Conservation (phyloP, 78 protist species). For the Bigelowiella natans region DNA sequence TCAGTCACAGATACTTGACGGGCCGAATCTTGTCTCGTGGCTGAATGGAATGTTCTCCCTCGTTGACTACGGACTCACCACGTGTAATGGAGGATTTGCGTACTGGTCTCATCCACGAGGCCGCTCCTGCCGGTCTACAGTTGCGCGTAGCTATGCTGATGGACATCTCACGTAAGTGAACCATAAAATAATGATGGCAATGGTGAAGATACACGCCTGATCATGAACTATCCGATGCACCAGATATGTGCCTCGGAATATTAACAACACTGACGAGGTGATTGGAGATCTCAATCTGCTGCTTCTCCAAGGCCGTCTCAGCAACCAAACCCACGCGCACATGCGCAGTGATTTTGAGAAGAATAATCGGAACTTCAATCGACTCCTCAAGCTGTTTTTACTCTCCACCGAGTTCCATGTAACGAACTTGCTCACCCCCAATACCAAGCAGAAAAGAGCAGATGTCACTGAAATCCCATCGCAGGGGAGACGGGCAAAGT, state of each 20-base stretch:
- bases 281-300: neutral
- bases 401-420: neutral
- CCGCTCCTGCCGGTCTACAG: too few relatives aligned
- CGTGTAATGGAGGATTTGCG: neutral
- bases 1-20: neutral
- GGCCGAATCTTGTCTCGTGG: neutral
- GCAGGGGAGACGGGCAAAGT: too few relatives aligned
- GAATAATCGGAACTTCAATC: too few relatives aligned
- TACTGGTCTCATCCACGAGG: too few relatives aligned
- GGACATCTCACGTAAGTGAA: too few relatives aligned
- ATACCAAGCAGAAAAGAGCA: neutral
- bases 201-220: too few relatives aligned
- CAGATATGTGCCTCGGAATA: neutral
- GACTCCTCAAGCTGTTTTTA: neutral
- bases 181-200: too few relatives aligned
- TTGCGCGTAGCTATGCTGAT: too few relatives aligned
- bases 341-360: too few relatives aligned
- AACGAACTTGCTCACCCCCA: neutral
- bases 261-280: neutral
- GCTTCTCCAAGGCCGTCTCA: neutral
- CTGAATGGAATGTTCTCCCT: slow-evolving; percentile 5
- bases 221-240: too few relatives aligned
- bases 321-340: too few relatives aligned
- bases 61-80: neutral
- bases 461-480: neutral